These are phyloP conservation scores for Phytophthora cryptogea DNA, from an alignment of 352 stramenopile species.

Conservation along the genomic window DNA sequence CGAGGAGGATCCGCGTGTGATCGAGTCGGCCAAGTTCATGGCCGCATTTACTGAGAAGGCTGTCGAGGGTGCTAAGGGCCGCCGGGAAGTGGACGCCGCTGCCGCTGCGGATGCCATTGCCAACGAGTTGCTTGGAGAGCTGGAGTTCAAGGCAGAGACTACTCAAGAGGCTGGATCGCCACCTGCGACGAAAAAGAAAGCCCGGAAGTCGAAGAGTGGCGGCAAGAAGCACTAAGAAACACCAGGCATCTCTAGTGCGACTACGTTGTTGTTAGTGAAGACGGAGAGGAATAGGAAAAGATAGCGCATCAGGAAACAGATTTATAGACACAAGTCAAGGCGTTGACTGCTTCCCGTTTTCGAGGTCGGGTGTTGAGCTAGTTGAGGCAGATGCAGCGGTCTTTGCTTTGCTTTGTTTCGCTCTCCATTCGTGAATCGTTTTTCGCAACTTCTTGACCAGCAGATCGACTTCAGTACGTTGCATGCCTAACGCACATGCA, in stretches of 20 bases:
- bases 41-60: slow-evolving; percentile 87
- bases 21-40: slow-evolving; percentile 87
- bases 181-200: slow-evolving; percentile 62
- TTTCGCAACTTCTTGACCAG: slow-evolving; percentile 94
- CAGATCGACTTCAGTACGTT: slow-evolving; percentile 89
- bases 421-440: slow-evolving; percentile 87
- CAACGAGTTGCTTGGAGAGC: slow-evolving; percentile 73
- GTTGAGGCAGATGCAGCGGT: slow-evolving; percentile 1
- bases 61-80: slow-evolving; percentile 86
- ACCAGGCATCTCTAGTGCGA: slow-evolving; percentile 35
- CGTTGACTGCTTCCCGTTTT: slow-evolving; percentile 14
- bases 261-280: slow-evolving; percentile 2
- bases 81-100: slow-evolving; percentile 75
- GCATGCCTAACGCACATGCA: slow-evolving; percentile 96
- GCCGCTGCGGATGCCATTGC: slow-evolving; percentile 78
- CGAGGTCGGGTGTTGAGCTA: not conserved
- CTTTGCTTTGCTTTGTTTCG: slow-evolving; percentile 34
- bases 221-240: slow-evolving; percentile 87
- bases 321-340: slow-evolving; percentile 32
- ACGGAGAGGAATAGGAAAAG: slow-evolving; percentile 15
- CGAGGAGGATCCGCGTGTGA: slow-evolving; percentile 76
- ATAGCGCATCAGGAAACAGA: slow-evolving; percentile 33
- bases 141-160: slow-evolving; percentile 63
- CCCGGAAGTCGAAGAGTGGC: slow-evolving; percentile 60
- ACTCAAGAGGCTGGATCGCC: slow-evolving; percentile 35